Conservation (phyloP, 495 filamentous ascomycete species). For the Neurospora sp. region DNA sequence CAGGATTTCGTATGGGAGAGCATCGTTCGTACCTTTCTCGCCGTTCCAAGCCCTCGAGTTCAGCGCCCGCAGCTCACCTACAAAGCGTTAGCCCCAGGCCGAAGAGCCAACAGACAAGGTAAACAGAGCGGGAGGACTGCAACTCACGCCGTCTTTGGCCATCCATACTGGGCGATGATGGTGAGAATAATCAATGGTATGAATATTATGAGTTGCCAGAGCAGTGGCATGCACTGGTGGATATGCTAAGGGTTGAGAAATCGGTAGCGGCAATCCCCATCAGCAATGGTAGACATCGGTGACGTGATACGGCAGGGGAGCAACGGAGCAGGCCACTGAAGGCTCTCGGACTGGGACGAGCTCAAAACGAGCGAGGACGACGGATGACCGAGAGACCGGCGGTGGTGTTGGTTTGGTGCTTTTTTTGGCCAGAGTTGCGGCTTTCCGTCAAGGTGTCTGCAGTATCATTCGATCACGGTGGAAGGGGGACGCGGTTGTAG, state of each 20-base stretch:
- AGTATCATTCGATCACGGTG: neutral
- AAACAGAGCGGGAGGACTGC: neutral
- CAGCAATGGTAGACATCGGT: constrained; percentile 40
- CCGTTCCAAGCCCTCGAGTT: constrained; percentile 84
- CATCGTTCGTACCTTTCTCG: constrained; percentile 54
- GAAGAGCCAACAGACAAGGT: constrained; percentile 2
- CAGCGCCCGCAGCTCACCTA: constrained; percentile 81
- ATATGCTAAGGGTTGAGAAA: constrained; percentile 39
- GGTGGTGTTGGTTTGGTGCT: neutral
- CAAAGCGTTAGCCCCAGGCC: constrained; percentile 16
- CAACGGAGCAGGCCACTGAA: constrained; percentile 12
- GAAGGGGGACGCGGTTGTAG: neutral
- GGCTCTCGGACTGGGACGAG: neutral
- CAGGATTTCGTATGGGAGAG: constrained; percentile 3
- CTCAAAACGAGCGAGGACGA: neutral
- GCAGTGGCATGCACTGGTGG: constrained; percentile 30
- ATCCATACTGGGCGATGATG: constrained; percentile 52
- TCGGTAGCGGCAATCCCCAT: constrained; percentile 35
- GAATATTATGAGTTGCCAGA: constrained; percentile 4
- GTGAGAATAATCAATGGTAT: constrained; percentile 6
- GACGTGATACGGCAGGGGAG: constrained; percentile 9
- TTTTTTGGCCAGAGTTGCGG: neutral
- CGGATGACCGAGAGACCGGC: neutral
- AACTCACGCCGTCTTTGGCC: constrained; percentile 69
- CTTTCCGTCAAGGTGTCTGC: neutral